Evolutionary conservation across 2,329 filamentous ascomycete species (phyloP).

Genomic region (Samsoniella hepiali): DNA sequence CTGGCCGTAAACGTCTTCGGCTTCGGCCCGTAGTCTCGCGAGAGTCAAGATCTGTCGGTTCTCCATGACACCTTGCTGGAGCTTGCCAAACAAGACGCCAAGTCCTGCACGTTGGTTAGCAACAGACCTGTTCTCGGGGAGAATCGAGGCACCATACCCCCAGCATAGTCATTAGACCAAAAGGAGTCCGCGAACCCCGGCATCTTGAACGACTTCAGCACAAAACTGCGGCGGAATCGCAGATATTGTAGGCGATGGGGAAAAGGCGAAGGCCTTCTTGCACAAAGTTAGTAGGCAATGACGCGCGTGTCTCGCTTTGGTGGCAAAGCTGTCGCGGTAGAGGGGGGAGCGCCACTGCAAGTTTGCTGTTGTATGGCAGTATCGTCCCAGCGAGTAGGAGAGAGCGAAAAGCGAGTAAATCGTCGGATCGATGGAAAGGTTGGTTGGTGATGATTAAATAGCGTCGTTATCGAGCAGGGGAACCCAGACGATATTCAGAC

Average conservation of each 20-base stretch:
- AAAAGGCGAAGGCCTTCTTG: neutral
- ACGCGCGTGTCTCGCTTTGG: constrained; percentile 9
- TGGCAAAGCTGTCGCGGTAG: neutral
- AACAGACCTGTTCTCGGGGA: neutral
- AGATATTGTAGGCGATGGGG: neutral
- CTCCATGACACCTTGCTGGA: constrained; percentile 93
- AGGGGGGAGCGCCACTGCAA: neutral
- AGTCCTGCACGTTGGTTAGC: constrained; percentile 54
- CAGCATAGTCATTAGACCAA: constrained; percentile 97
- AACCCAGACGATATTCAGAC: neutral
- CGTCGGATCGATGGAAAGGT: neutral
- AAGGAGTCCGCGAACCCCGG: constrained; percentile 92
- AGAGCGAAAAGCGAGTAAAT: neutral
- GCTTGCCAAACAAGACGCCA: constrained; percentile 91
- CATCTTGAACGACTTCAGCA: constrained; percentile 51
- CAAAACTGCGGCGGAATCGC: neutral
- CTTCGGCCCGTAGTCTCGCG: constrained; percentile 90
- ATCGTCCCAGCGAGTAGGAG: neutral
- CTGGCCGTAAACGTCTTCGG: constrained; percentile 84
- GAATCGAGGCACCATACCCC: constrained; percentile 54
- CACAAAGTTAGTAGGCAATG: constrained; percentile 1
- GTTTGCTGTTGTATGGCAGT: neutral
- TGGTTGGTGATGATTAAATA: neutral
- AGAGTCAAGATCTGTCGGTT: constrained; percentile 92
- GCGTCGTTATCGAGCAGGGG: neutral